phyloP scores from a whole-genome alignment of 768 basidiomycete genomes.

The Pisolithus orientalis region DNA sequence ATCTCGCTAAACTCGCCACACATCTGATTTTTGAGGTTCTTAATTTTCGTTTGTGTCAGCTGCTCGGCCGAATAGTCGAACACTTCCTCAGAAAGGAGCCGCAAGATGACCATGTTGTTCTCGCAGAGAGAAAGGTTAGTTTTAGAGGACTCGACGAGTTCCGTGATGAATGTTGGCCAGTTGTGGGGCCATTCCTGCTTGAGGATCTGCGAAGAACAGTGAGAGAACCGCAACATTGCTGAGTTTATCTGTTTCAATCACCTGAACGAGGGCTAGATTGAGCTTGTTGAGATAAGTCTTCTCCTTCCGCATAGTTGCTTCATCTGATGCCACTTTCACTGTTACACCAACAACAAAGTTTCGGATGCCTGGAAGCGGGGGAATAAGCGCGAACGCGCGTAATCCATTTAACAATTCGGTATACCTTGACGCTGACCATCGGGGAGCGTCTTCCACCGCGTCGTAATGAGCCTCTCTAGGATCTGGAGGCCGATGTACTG shows the following conservation, averaged over 20 bases:
- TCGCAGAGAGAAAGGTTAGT: conserved; percentile 95
- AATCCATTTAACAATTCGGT: conserved; percentile 1
- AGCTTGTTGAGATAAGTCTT: conserved; percentile 95
- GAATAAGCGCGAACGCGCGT: conserved; percentile 6
- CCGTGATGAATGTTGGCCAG: conserved; percentile 96
- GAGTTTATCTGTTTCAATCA: conserved; percentile 26
- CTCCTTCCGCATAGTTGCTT: conserved; percentile 80
- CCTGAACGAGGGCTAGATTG: conserved; percentile 93
- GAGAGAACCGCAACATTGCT: background rate
- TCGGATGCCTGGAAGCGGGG: conserved; percentile 62
- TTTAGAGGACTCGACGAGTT: conserved; percentile 95
- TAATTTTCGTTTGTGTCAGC: conserved; percentile 97
- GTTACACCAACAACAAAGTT: conserved; percentile 94
- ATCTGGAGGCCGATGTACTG: conserved; percentile 95
- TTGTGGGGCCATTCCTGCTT: conserved; percentile 99
- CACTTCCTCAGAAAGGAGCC: conserved; percentile 95
- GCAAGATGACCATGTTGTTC: conserved; percentile 99
- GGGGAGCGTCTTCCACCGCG: conserved; percentile 94
- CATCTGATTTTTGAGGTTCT: conserved; percentile 97
- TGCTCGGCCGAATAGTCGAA: conserved; percentile 99
- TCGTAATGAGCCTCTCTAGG: conserved; percentile 89
- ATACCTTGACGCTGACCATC: conserved; percentile 88
- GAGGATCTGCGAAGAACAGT: conserved; percentile 59
- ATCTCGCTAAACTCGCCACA: conserved; percentile 96
- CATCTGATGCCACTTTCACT: conserved; percentile 91